These are phyloP conservation scores for Plasmodium billcollinsi DNA, from an alignment of 169 alveolate species.

Conservation along the genomic window DNA sequence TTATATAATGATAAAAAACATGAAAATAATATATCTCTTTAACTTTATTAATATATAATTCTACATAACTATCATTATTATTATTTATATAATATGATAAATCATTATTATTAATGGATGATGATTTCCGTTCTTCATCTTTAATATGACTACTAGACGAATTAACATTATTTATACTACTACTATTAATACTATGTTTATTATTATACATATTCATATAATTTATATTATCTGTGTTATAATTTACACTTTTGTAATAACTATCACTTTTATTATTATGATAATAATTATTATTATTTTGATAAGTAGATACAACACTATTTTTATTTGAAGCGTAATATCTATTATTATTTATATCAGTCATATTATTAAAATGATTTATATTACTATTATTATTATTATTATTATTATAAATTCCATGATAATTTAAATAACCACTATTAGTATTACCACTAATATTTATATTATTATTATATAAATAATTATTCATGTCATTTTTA, in stretches of 20 bases:
- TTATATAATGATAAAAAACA: slow-evolving; percentile 73
- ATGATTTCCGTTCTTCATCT: not conserved
- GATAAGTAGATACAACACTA: not conserved
- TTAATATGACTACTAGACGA: not conserved
- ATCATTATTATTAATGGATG: not conserved
- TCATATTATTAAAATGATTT: not conserved
- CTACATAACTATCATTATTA: slow-evolving; percentile 55
- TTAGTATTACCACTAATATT: not conserved
- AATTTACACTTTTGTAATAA: slow-evolving; percentile 26
- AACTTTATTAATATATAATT: slow-evolving; percentile 62
- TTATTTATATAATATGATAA: not conserved
- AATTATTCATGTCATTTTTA: slow-evolving; percentile 25
- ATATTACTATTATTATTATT: not conserved
- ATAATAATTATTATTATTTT: slow-evolving; percentile 16
- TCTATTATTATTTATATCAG: not conserved
- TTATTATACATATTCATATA: slow-evolving; percentile 2
- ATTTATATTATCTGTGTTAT: slow-evolving; percentile 2
- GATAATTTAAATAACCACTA: slow-evolving; percentile 25
- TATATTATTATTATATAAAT: slow-evolving; percentile 16
- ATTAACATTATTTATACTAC: slow-evolving; percentile 1
- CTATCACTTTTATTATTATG: slow-evolving; percentile 20
- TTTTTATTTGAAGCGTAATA: not conserved
- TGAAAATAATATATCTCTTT: slow-evolving; percentile 72
- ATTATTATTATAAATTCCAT: slow-evolving; percentile 5
- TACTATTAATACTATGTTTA: not conserved